Evolutionary conservation across 2,329 filamentous ascomycete genomes (phyloP).

Genomic region (Nigrospora sphaerica): DNA sequence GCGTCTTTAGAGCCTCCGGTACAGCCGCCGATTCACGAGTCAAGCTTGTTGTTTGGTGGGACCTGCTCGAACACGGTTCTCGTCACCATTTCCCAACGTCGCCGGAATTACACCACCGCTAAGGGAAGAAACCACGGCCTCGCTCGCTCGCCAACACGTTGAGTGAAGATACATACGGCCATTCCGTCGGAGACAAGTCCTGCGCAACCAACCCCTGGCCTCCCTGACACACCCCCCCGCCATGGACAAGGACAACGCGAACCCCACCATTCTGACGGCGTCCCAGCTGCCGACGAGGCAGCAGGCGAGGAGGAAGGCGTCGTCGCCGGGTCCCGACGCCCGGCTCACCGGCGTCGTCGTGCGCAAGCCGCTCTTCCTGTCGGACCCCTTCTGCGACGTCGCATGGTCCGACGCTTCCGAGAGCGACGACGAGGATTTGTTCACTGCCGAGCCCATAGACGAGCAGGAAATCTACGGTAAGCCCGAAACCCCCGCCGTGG

Average conservation of each 20-base stretch:
- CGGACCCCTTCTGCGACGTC: conserved; percentile 29
- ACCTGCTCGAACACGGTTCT: too few species aligned
- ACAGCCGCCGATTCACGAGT: too few species aligned
- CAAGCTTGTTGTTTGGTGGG: too few species aligned
- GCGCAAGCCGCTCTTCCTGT: conserved; percentile 36
- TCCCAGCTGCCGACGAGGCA: conserved; percentile 82
- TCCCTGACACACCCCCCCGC: neutral
- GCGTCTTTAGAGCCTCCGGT: too few species aligned
- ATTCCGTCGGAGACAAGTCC: too few species aligned
- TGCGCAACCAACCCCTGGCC: too few species aligned
- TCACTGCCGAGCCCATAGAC: conserved; percentile 76
- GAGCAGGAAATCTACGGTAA: conserved; percentile 94
- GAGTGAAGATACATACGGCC: too few species aligned
- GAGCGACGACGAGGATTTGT: conserved; percentile 41
- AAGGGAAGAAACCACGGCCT: too few species aligned
- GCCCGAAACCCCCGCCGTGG: conserved; percentile 7
- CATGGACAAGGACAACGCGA: conserved; percentile 64
- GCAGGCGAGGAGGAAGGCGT: conserved; percentile 40
- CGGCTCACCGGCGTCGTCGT: conserved; percentile 40
- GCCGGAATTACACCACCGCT: too few species aligned
- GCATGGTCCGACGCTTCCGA: conserved; percentile 28
- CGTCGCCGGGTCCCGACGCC: conserved; percentile 38
- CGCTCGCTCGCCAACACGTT: too few species aligned
- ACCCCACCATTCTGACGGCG: conserved; percentile 84
- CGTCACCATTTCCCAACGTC: too few species aligned